Base-by-base conservation (phyloP, 805 yeast species). In the Komagataella phaffii region DNA sequence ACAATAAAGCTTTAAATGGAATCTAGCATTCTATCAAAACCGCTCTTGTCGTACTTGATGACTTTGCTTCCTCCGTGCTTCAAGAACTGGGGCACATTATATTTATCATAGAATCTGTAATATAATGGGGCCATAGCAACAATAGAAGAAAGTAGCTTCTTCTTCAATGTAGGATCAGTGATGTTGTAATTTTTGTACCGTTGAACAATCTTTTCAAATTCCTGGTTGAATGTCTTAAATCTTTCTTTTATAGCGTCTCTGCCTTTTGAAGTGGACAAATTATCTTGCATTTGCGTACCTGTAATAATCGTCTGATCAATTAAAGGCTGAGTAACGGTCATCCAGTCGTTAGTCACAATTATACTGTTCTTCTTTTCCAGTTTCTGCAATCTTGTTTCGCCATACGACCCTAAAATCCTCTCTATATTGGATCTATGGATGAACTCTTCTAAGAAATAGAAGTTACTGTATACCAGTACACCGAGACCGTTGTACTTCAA, bases 241-340 rank as follows among this genome's bases (percentile, higher is more conserved):
- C 87, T 80, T 54, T 93, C 96, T 60, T 91, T 93, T 52, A 88
- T 79, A 49, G 73, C 78, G 51, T 88, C 96, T 55, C 80, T 79
- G 56, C 88, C 96, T 57, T 86, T 85, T n/a, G 80, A 79, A 58
- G 64, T 56, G 8, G 55, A 46, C 30, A 62, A 60, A 47, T 69
- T 64, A 43, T 76, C 77, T 17, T 64, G 52, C 45, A 77, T 74
- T 51, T 72, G 72, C 18, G 76, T 72, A 21, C 80, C 74, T 46
- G 78, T 74, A 30, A 80, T 80, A 12, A 84, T 80, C 1, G 96
- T 85, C 58, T 84, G 85, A 58, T 85, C 95, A 75, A 91, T 81
- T 49, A 91, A 73, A 50, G 79, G 75, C 19, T 86, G 74, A 3
- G 96, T 88, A 21, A 86, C 80, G 53, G 74, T 74, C 56, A 85